Evolutionary conservation across 140 eudicot species (phyloP), one percentile per base, ranked within the genome.

Genomic region (Anethum foeniculum): DNA sequence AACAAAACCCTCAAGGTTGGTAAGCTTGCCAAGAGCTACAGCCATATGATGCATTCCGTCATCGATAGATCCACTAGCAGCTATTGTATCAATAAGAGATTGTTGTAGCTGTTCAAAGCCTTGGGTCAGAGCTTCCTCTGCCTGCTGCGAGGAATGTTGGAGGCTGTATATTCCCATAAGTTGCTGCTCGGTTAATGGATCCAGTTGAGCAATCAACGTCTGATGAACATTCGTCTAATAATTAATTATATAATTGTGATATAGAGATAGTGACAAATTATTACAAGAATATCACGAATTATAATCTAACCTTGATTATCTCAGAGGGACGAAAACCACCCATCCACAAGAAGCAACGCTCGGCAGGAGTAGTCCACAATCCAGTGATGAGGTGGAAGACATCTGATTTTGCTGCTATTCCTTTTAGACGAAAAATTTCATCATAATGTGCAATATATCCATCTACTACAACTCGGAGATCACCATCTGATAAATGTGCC

Each of bases 331-430:
- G 85, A 76, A 95, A 95, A 41, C 98, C 99, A 21, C 97, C 99
- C 99, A 95, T 92, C 99, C 99, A 95, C 2, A 95, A 95, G 88
- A 95, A 95, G 85, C 99, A 95, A n/a, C 98, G 97, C 64, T 95
- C 99, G 3, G 98, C 99, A 10, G 99, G 96, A 78, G 99, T 90
- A 13, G 95, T 87, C 99, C 99, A 95, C 96, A 93, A 89, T 77
- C 99, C 99, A 1, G 89, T 92, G 39, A 92, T 87, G 78, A 95
- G 88, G 86, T 95, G 99, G 83, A 95, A 93, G 84, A 93, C 91
- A 28, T 95, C 99, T 19, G 99, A 80, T 83, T 91, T 93, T 18
- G 98, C 97, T 1, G 99, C 97, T 15, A 86, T 89, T 2, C 88
- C 87, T 79, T 95, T 95, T 7, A 95, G 85, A 47, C 85, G 86